Evolutionary conservation across 2,329 filamentous ascomycete genomes (phyloP), one percentile per base, ranked within the genome.

Genomic region (Ophiostoma sp.): DNA sequence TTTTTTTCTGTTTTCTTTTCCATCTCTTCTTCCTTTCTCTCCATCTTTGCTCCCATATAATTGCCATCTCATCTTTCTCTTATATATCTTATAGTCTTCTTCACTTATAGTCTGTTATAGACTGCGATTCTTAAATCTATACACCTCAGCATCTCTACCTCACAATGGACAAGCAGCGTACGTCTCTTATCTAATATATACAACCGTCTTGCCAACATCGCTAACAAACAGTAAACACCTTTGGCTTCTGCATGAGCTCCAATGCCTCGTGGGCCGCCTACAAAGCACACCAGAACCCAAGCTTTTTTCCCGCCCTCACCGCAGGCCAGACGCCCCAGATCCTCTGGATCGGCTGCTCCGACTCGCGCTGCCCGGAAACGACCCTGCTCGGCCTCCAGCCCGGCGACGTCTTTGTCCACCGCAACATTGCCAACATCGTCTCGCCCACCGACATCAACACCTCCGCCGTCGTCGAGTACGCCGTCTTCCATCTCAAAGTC

Each of bases 371-470:
- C 74, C 92, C 93, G 1, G 93, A 95, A 80, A 94, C 91, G 5
- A 93, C 89, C 67, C 85, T 96, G 76, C 85, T 94, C 36, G 89
- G 90, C 76, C 84, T 93, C 71, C 85, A 92, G 76, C 91, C 92
- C 3, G 92, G 93, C 71, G 92, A 96, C 76, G 89, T 96, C 74
- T 96, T 96, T 79, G 90, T 93, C 68, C 92, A 96, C 83, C 90
- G 93, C 78, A 96, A 96, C 83, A 94, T 96, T 78, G 92, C 91
- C 79, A 96, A 96, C 82, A 87, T 94, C 76, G 81, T 96, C 73
- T 87, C 88, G 71, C 82, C 88, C 27, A 88, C 87, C 75, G 93
- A 96, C 78, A 86, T 94, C 78, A 92, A 87, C 81, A 88, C 89
- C 44, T 84, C 87, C 13, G 86, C 88, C 70, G 92, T 94, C 65